Base-by-base conservation (phyloP, 371 early-diverging fungal species). In the Mycotypha africana region DNA sequence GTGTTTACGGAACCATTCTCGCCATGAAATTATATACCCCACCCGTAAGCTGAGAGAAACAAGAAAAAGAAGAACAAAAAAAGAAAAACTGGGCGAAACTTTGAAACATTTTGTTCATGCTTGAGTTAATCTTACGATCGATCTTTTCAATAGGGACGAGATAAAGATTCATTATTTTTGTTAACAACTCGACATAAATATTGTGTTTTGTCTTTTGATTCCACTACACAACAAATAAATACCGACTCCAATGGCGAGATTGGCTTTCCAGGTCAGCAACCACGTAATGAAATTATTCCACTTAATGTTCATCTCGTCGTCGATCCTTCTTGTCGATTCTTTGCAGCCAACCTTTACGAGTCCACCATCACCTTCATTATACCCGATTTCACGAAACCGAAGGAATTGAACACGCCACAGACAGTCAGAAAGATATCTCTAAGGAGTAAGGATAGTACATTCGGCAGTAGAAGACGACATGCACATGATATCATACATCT, bases 161-260 rank as follows among this genome's bases (percentile, higher is more conserved):
- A 61, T 10, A 84, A 84, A n/a, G 84, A 79, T 24, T 61, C 72
- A 1, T 56, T 87, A 12, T 71, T 89, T 45, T 49, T 87, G 9
- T 49, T 74, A 8, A 84, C 86, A 10, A 75, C 74, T 30, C 60
- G 73, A 32, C 64, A 67, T 53, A 74, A 81, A 42, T 84, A 71
- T 42, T 75, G 77, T 10, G 61, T 86, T 14, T 53, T 90, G 5
- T 68, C 78, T 12, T 90, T 71, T 59, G 77, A 82, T 44, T 53
- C 60, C 9, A 41, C 47, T 2, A 43, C 48, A 21, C 60, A 70
- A 30, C 58, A 59, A 28, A 51, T 89, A 10, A 42, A 65, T 1
- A 86, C 89, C 0, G 88, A 87, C 55, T 67, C 72, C 24, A 66
- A 61, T n/a, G 89, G 88, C 25, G 77, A 78, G 42, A 54, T 87